phyloP scores from a whole-genome alignment of 176 grass and related monocot genomes.

The Pontederia paniculata region DNA sequence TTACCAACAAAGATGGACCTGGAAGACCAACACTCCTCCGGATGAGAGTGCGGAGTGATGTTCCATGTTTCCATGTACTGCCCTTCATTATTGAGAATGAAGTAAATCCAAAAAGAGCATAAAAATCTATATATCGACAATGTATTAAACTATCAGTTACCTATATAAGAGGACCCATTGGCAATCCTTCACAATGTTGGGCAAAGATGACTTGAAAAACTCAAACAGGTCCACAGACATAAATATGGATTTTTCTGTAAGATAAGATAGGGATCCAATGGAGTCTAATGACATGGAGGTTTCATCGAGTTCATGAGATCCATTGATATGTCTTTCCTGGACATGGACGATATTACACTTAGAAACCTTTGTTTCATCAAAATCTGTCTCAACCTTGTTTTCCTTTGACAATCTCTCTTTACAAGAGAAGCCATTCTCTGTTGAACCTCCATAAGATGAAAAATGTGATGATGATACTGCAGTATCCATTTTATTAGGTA shows the following conservation, averaged over 20 bases:
- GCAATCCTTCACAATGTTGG: constrained; percentile 68
- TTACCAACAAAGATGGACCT: constrained; percentile 67
- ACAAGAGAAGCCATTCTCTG: constrained; percentile 17
- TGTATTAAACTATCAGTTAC: constrained; percentile 25
- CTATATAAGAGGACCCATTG: constrained; percentile 90
- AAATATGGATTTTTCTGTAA: constrained; percentile 68
- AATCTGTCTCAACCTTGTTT: constrained; percentile 38
- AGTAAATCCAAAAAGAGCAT: constrained; percentile 14
- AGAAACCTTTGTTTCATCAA: constrained; percentile 26
- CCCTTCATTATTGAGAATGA: constrained; percentile 43
- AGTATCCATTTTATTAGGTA: too few species aligned
- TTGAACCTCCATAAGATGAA: too few species aligned
- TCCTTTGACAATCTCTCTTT: constrained; percentile 37
- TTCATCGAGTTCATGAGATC: constrained; percentile 29
- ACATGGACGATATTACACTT: constrained; percentile 14
- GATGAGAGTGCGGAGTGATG: constrained; percentile 70
- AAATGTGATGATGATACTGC: too few species aligned
- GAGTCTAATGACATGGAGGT: constrained; percentile 27
- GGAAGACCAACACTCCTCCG: constrained; percentile 48
- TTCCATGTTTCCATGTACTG: constrained; percentile 94
- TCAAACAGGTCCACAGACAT: constrained; percentile 59
- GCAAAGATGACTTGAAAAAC: constrained; percentile 68
- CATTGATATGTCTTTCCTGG: constrained; percentile 14
- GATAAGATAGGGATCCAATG: constrained; percentile 23
- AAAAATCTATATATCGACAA: constrained; percentile 18